phyloP scores from a whole-genome alignment of 805 yeast genomes.

The Brettanomyces custersianus region DNA sequence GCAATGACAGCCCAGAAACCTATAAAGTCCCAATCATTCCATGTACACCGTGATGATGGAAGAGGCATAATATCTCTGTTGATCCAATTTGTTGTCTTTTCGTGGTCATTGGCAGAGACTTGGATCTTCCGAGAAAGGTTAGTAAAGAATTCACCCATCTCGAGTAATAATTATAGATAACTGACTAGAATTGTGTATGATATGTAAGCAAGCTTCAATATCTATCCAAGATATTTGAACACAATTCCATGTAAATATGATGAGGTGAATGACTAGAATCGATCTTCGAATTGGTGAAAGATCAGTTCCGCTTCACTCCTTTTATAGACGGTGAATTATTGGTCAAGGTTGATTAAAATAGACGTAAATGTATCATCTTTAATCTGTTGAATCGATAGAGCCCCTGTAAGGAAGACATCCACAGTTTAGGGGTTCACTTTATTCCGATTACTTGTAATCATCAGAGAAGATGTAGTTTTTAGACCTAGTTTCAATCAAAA shows the following conservation, averaged over 20 bases:
- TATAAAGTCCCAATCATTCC: slow-evolving; percentile 1
- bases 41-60: neutral
- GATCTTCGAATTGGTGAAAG: too few species aligned
- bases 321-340: too few species aligned
- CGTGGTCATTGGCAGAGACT: slow-evolving; percentile 1
- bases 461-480: too few species aligned
- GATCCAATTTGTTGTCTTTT: neutral
- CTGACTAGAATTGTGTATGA: neutral
- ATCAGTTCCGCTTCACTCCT: too few species aligned
- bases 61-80: slow-evolving; percentile 2
- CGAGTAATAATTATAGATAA: neutral
- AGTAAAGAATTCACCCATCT: neutral
- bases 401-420: too few species aligned
- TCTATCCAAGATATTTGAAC: neutral
- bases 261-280: too few species aligned
- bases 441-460: too few species aligned
- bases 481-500: too few species aligned
- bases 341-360: too few species aligned
- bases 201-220: neutral
- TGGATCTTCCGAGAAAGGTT: neutral
- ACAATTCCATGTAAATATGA: neutral
- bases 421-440: too few species aligned
- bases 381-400: too few species aligned
- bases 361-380: too few species aligned
- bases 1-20: slow-evolving; percentile 1